Percentiles rank a stretch among this genome's conserved stretches.
Evolutionary conservation across 2,329 filamentous ascomycete genomes (phyloP).

Genomic region (Pseudogymnoascus sp.): DNA sequence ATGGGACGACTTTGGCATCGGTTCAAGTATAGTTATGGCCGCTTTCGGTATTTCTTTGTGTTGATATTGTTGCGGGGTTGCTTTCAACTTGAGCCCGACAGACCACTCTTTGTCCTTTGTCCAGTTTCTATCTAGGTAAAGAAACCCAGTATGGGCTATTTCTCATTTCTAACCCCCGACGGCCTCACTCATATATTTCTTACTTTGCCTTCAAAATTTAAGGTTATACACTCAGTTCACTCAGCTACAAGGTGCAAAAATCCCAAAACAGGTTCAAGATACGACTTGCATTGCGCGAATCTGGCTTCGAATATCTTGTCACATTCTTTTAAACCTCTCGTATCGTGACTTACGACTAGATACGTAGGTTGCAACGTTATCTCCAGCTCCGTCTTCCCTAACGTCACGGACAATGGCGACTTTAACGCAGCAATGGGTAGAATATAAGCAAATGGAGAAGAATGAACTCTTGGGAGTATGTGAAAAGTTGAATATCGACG

Average conservation of each 20-base stretch:
- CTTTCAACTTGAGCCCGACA: background rate
- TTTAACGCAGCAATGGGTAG: background rate
- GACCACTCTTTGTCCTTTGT: background rate
- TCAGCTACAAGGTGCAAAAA: background rate
- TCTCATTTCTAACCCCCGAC: background rate
- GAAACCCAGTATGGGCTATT: background rate
- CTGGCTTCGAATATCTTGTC: background rate
- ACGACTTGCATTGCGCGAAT: background rate
- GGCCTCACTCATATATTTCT: background rate
- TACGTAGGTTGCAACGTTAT: background rate
- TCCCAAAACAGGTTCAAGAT: background rate
- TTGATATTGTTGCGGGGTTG: background rate
- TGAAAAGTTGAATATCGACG: background rate
- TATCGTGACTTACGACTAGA: background rate
- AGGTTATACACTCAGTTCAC: background rate
- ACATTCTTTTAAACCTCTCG: background rate
- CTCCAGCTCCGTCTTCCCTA: background rate
- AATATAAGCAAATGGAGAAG: background rate
- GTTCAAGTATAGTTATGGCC: background rate
- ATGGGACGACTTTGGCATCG: background rate
- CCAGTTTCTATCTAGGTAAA: background rate
- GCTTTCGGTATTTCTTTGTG: conserved; percentile 1
- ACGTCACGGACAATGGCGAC: background rate
- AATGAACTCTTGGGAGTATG: background rate
- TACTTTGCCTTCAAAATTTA: background rate